Evolutionary conservation across 345 rosid species (phyloP).

Genomic region (Nephelium lappaceum): DNA sequence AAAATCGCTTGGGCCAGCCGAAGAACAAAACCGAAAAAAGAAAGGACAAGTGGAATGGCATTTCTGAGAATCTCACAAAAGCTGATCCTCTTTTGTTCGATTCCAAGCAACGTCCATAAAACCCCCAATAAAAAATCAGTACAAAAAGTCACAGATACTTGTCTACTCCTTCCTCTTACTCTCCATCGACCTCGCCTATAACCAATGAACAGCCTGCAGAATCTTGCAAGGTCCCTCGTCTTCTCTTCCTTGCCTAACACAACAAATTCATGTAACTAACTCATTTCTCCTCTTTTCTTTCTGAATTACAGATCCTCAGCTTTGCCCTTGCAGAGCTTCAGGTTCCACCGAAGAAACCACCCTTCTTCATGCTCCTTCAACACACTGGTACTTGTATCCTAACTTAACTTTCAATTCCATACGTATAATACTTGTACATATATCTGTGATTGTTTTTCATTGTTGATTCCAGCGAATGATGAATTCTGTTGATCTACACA

Average conservation of each 20-base stretch:
- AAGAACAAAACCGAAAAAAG: too few species aligned
- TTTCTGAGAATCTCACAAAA: slow-evolving; percentile 25
- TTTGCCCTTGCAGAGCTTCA: slow-evolving; percentile 49
- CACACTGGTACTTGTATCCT: slow-evolving; percentile 27
- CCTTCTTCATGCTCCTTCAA: slow-evolving; percentile 33
- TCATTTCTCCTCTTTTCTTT: background rate
- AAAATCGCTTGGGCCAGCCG: too few species aligned
- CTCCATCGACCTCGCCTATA: slow-evolving; percentile 16
- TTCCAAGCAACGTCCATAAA: background rate
- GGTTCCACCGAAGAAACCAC: slow-evolving; percentile 40
- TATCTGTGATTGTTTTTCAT: background rate
- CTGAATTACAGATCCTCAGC: slow-evolving; percentile 52
- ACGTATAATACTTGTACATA: background rate
- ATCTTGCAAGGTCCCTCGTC: slow-evolving; percentile 56
- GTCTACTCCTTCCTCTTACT: background rate
- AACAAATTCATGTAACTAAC: background rate
- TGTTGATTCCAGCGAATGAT: slow-evolving; percentile 47
- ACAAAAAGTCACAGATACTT: background rate
- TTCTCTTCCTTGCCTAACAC: background rate
- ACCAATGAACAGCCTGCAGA: slow-evolving; percentile 64
- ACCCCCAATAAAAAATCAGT: background rate
- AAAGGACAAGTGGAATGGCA: too few species aligned
- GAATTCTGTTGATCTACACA: slow-evolving; percentile 34
- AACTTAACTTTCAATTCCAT: background rate
- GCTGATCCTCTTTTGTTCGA: slow-evolving; percentile 18